A percentile compares a stretch with the other conserved stretches of the same genome.
Conservation (phyloP, 2,329 filamentous ascomycete species). For the Colletotrichum sp. region DNA sequence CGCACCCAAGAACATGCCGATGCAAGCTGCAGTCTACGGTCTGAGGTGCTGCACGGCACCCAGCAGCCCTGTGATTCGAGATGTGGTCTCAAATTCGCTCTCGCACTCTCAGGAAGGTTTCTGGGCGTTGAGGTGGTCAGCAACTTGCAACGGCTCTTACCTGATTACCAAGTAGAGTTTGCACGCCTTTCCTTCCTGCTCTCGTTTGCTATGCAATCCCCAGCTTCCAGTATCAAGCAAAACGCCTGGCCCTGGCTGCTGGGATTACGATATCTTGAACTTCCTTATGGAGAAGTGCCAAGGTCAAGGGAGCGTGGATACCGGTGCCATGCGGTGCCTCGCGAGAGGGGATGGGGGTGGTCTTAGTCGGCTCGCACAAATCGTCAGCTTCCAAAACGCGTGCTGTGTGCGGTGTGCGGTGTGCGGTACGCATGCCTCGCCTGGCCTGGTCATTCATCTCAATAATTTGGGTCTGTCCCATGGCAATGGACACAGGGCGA, state of each 20-base stretch:
- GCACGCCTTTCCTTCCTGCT: not conserved
- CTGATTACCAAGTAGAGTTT: not conserved
- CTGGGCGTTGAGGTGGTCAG: not conserved
- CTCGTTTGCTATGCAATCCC: not conserved
- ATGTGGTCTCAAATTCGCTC: not conserved
- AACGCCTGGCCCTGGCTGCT: not conserved
- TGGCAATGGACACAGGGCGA: not conserved
- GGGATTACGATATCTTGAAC: not conserved
- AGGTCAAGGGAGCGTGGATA: not conserved
- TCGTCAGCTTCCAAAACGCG: not conserved
- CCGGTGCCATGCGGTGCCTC: not conserved
- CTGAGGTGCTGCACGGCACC: not conserved
- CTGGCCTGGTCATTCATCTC: slow-evolving; percentile 1
- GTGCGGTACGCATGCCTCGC: not conserved
- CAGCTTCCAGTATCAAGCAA: not conserved
- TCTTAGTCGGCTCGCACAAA: not conserved
- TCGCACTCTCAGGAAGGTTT: not conserved
- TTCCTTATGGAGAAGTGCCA: not conserved
- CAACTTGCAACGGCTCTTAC: not conserved
- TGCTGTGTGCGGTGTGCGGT: not conserved
- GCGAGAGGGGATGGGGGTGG: not conserved
- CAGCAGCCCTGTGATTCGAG: not conserved
- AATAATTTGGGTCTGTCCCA: not conserved
- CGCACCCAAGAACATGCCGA: not conserved
- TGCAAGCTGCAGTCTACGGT: not conserved